Evolutionary conservation across 768 basidiomycete species (phyloP), one percentile per base, ranked within the genome.

Genomic region (Botryobasidium botryosum): DNA sequence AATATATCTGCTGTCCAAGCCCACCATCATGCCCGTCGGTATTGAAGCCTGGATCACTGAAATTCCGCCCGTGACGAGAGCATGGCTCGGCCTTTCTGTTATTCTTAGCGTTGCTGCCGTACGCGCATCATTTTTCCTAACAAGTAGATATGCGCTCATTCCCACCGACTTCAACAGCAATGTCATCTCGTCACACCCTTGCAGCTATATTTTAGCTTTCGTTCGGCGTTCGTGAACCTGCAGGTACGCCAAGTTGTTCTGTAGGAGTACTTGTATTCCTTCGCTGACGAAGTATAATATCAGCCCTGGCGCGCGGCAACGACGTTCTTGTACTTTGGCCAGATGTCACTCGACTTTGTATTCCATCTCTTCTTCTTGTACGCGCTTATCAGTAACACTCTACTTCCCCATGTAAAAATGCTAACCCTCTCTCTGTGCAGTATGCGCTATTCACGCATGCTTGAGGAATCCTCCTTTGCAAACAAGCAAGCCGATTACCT

Each of bases 311-410:
- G 92, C 24, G 70, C 76, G 37, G 61, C 79, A 33, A 91, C 90
- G 24, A 92, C 83, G 8, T 97, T 97, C 70, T 79, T 90, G 55
- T 99, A 91, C 63, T 97, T 96, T 62, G 94, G 92, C 8, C 73
- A 79, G 1, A 75, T 97, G 56, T 87, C 83, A 3, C 65, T 97
- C 18, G 92, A 97, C 61, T 87, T 96, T 53, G 71, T 92, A 47
- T 94, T 97, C 62, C 92, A 97, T 59, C 70, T 99, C 43, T 96
- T 96, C 69, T 99, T 97, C 70, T 94, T 99, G 92, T 92, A n/a
- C n/a, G 58, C 60, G 90, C 66, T 8, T 18, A 10, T 35, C 43
- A 25, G 10, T 12, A 21, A 2, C n/a, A n/a, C n/a, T n/a, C 24
- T 24, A 25, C 12, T 13, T n/a, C 15, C 8, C 17, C 18, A 2